A percentile compares a stretch with the other conserved stretches of the same genome.
These are phyloP conservation scores for Talaromyces pinophilus DNA, from an alignment of 2,329 filamentous ascomycete species.

Conservation along the genomic window DNA sequence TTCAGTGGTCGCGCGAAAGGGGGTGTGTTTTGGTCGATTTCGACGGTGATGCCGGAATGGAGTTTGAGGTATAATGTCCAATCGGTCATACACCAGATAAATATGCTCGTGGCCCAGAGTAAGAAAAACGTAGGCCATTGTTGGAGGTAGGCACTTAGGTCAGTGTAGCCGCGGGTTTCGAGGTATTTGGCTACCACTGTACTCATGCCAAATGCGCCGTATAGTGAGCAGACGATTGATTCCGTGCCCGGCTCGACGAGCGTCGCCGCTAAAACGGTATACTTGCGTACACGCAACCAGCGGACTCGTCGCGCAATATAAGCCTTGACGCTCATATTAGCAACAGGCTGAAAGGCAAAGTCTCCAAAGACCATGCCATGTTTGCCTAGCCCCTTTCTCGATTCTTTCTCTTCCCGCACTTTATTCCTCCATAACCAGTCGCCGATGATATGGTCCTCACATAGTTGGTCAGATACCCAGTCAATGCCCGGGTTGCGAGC, in stretches of 20 bases:
- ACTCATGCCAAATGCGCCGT: conserved; percentile 76
- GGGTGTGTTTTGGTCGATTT: conserved; percentile 71
- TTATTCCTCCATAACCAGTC: conserved; percentile 76
- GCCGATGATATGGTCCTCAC: conserved; percentile 94
- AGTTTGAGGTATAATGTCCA: conserved; percentile 71
- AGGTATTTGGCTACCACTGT: conserved; percentile 64
- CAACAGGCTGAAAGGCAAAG: conserved; percentile 85
- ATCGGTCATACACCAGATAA: conserved; percentile 73
- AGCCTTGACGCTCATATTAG: conserved; percentile 71
- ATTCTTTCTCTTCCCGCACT: conserved; percentile 40
- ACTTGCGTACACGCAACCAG: conserved; percentile 93
- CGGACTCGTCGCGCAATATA: conserved; percentile 81
- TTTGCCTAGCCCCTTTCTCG: conserved; percentile 60
- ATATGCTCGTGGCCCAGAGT: conserved; percentile 67
- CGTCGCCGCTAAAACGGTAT: conserved; percentile 85
- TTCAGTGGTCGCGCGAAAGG: conserved; percentile 63
- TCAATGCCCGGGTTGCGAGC: conserved; percentile 69
- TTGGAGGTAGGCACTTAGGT: conserved; percentile 53
- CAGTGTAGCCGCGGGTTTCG: conserved; percentile 31
- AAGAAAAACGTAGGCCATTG: conserved; percentile 68
- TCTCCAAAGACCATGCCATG: conserved; percentile 85
- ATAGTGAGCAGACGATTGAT: conserved; percentile 77
- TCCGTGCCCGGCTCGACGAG: conserved; percentile 92
- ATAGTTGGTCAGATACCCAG: conserved; percentile 93
- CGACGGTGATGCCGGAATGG: conserved; percentile 71